Evolutionary conservation across 306 rosid genomes (phyloP).

Genomic region (Dalbergia cultrata): DNA sequence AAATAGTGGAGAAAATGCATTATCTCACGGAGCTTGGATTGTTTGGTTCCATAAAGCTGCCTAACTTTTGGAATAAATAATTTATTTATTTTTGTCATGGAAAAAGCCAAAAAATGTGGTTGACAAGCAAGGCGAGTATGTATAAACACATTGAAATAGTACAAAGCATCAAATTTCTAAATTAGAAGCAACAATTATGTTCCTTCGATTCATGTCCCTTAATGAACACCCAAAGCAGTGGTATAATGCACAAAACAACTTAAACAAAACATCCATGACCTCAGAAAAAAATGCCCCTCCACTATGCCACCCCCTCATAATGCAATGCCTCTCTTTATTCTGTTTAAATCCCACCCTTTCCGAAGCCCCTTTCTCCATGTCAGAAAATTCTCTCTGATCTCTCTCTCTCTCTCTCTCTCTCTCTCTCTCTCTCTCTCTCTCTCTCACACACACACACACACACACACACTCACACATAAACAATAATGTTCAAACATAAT

Average conservation of each 20-base stretch:
- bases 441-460: background rate
- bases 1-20: background rate
- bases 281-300: slow-evolving; percentile 11
- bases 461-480: background rate
- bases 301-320: slow-evolving; percentile 10
- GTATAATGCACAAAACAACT: slow-evolving; percentile 22
- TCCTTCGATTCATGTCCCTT: slow-evolving; percentile 49
- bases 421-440: background rate
- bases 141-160: background rate
- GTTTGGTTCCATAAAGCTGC: background rate
- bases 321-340: slow-evolving; percentile 20
- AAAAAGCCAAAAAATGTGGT: background rate
- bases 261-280: background rate
- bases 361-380: slow-evolving; percentile 40
- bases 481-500: slow-evolving; percentile 45
- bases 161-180: background rate
- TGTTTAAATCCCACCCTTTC: slow-evolving; percentile 52
- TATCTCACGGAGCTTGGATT: background rate
- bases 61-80: background rate
- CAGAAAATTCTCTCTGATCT: slow-evolving; percentile 1
- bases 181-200: slow-evolving; percentile 50
- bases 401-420: background rate
- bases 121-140: background rate
- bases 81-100: background rate
- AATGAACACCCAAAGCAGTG: slow-evolving; percentile 47